These are phyloP conservation scores for Aspergillus bombycis DNA, from an alignment of 2,329 filamentous ascomycete species.

Conservation along the genomic window DNA sequence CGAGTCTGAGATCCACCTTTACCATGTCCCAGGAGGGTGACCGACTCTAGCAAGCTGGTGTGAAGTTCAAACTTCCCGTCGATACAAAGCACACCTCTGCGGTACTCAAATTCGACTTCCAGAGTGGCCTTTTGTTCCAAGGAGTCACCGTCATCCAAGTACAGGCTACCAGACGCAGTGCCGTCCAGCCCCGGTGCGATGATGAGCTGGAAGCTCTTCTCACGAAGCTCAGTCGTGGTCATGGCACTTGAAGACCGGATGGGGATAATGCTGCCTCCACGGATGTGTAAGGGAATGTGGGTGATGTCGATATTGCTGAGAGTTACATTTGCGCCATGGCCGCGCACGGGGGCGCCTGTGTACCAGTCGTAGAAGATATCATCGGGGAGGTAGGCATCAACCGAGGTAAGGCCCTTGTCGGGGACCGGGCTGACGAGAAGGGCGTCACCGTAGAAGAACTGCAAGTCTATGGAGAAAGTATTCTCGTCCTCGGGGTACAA, in stretches of 20 bases:
- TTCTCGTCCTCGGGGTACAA: slow-evolving; percentile 63
- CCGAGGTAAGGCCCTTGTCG: slow-evolving; percentile 54
- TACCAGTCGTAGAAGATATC: slow-evolving; percentile 65
- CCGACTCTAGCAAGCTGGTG: slow-evolving; percentile 35
- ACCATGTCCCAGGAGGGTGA: slow-evolving; percentile 37
- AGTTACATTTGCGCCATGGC: slow-evolving; percentile 50
- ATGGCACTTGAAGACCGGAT: slow-evolving; percentile 56
- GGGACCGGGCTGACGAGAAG: slow-evolving; percentile 62
- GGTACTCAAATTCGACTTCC: slow-evolving; percentile 63
- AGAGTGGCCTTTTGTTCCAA: slow-evolving; percentile 61
- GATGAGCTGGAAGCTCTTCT: slow-evolving; percentile 70
- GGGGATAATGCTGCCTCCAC: slow-evolving; percentile 64
- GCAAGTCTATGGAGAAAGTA: slow-evolving; percentile 56
- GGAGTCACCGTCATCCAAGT: slow-evolving; percentile 76
- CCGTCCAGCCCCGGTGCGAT: slow-evolving; percentile 67
- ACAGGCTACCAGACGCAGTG: slow-evolving; percentile 68
- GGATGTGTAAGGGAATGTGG: slow-evolving; percentile 65
- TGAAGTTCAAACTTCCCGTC: slow-evolving; percentile 33
- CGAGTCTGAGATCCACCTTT: slow-evolving; percentile 15
- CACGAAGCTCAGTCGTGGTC: slow-evolving; percentile 63
- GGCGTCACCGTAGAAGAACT: slow-evolving; percentile 63
- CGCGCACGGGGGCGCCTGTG: slow-evolving; percentile 52
- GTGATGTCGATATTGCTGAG: slow-evolving; percentile 52
- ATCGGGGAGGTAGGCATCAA: slow-evolving; percentile 60
- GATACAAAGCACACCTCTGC: slow-evolving; percentile 46